A percentile compares a stretch with the other conserved stretches of the same genome.
phyloP scores from a whole-genome alignment of 805 yeast genomes.

The Wickerhamomyces bisporus region DNA sequence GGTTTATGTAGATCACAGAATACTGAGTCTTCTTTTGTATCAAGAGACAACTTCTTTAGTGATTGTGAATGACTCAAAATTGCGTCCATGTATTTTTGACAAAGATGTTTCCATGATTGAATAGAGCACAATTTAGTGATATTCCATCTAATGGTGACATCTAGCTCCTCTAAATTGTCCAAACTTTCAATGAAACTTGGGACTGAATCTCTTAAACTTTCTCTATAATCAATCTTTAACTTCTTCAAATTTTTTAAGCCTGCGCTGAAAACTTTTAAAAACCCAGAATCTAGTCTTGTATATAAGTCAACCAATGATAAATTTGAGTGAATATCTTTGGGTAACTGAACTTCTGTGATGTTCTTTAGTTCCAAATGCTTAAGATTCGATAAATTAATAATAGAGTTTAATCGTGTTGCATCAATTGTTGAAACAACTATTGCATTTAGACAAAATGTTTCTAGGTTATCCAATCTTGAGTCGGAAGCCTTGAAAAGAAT shows the following conservation, averaged over 20 bases:
- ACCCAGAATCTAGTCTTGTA: constrained; percentile 18
- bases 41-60: constrained; percentile 33
- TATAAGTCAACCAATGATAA: constrained; percentile 12
- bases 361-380: constrained; percentile 28
- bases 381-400: constrained; percentile 15
- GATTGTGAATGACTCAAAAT: constrained; percentile 17
- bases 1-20: constrained; percentile 28
- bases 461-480: constrained; percentile 3
- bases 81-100: constrained; percentile 14
- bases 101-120: constrained; percentile 19
- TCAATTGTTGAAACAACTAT: constrained; percentile 12
- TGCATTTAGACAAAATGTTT: constrained; percentile 12
- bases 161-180: constrained; percentile 29
- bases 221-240: constrained; percentile 36
- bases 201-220: constrained; percentile 36
- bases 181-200: constrained; percentile 29
- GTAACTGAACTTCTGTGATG: constrained; percentile 31
- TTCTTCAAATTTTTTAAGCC: constrained; percentile 23
- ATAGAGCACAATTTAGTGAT: constrained; percentile 25
- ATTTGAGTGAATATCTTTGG: constrained; percentile 10
- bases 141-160: constrained; percentile 37
- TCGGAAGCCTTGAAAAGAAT: constrained; percentile 6
- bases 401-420: constrained; percentile 6
- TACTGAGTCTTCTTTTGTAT: constrained; percentile 34
- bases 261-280: constrained; percentile 24